phyloP scores from a whole-genome alignment of 2,329 filamentous ascomycete genomes.

The Neopestalotiopsis sp. region DNA sequence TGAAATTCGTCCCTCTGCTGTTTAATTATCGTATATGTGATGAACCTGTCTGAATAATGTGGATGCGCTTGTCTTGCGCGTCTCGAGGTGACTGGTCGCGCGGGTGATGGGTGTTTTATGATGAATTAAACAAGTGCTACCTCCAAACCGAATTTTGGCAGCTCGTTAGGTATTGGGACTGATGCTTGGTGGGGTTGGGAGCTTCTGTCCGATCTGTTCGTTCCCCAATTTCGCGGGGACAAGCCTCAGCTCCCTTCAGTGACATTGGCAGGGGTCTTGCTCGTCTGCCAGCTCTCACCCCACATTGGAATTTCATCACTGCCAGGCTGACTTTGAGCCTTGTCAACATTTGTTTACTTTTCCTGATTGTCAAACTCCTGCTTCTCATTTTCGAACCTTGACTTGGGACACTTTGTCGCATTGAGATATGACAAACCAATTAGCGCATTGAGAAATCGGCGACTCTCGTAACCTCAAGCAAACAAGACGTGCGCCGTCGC shows the following conservation, averaged over 20 bases:
- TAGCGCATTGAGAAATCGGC: not conserved
- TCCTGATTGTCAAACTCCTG: not conserved
- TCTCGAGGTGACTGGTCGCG: not conserved
- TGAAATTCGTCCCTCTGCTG: not conserved
- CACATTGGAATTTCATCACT: conserved; percentile 5
- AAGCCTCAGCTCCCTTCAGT: not conserved
- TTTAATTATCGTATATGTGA: not conserved
- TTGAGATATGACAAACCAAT: not conserved
- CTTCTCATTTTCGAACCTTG: not conserved
- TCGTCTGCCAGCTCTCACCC: not conserved
- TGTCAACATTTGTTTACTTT: conserved; percentile 12
- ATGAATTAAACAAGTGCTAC: not conserved
- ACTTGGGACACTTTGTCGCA: not conserved
- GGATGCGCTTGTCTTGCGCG: not conserved
- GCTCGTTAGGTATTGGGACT: not conserved
- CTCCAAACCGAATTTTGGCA: not conserved
- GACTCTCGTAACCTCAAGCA: not conserved
- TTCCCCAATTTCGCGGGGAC: conserved; percentile 8
- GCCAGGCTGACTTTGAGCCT: conserved; percentile 15
- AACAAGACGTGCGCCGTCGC: not conserved
- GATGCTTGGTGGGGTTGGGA: conserved; percentile 17
- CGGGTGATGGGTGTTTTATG: not conserved
- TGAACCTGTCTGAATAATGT: not conserved
- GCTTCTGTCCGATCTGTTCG: not conserved
- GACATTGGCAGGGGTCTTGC: not conserved